Percentiles rank a stretch among this genome's conserved stretches.
phyloP scores from a whole-genome alignment of 1,284 basidiomycete genomes.

The Austroboletus niveus region DNA sequence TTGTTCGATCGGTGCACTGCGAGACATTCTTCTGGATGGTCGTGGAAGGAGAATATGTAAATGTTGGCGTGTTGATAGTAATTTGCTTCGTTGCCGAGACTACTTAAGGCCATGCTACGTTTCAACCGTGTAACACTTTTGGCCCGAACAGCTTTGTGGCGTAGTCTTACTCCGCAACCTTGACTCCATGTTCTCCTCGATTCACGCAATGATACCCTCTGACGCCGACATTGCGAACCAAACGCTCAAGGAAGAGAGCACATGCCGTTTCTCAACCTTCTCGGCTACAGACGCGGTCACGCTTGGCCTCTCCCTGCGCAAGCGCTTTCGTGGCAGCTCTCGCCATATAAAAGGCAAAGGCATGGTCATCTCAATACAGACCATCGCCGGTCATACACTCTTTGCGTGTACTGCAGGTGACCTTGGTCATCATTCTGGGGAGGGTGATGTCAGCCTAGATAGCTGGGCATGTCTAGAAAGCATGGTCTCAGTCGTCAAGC shows the following conservation, averaged over 20 bases:
- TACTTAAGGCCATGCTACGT: background rate
- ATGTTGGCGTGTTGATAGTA: background rate
- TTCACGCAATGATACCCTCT: constrained; percentile 58
- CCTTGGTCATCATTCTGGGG: constrained; percentile 57
- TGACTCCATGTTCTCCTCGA: constrained; percentile 47
- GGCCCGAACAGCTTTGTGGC: background rate
- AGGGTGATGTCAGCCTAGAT: constrained; percentile 75
- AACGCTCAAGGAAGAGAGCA: constrained; percentile 64
- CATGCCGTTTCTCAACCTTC: constrained; percentile 69
- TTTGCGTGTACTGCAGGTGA: constrained; percentile 82
- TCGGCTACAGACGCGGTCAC: constrained; percentile 75
- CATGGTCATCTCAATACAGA: constrained; percentile 73
- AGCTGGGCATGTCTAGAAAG: constrained; percentile 76
- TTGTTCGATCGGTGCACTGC: background rate
- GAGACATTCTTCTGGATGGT: too few species aligned
- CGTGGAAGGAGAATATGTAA: too few species aligned
- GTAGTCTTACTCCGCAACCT: constrained; percentile 10
- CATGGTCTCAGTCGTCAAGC: constrained; percentile 72
- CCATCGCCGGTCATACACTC: constrained; percentile 71
- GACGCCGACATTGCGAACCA: constrained; percentile 72
- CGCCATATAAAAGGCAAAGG: constrained; percentile 75
- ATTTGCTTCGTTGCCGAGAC: background rate
- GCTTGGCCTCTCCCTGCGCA: constrained; percentile 73
- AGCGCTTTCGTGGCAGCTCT: constrained; percentile 71
- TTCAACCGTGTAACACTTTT: background rate